Conservation (phyloP, 192 early-diverging fungal species). For the Entomortierella chlamydospora region DNA sequence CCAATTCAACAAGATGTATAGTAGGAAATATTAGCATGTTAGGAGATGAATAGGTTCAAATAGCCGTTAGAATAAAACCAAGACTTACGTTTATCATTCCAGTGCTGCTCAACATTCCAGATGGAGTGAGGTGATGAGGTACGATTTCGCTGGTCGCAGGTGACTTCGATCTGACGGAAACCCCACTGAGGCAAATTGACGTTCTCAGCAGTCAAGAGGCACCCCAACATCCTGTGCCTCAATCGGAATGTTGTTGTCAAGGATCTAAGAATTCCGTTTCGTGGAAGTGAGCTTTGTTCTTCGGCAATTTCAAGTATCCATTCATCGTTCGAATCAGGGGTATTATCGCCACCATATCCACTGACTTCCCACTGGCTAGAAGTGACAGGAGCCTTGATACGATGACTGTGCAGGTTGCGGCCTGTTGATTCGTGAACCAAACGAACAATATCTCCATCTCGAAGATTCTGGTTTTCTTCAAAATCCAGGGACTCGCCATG, state of each 20-base stretch:
- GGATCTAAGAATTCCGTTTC: constrained; percentile 67
- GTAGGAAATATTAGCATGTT: not conserved
- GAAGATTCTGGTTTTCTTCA: constrained; percentile 71
- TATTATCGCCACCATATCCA: constrained; percentile 82
- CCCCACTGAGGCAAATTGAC: constrained; percentile 95
- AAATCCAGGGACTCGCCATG: constrained; percentile 24
- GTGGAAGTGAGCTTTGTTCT: constrained; percentile 62
- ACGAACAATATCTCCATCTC: constrained; percentile 85
- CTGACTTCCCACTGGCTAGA: constrained; percentile 87
- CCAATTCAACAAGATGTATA: too few species aligned
- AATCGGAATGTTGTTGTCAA: constrained; percentile 87
- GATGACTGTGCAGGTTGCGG: constrained; percentile 90
- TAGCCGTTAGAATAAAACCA: not conserved
- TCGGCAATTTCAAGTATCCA: constrained; percentile 91
- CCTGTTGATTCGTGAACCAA: constrained; percentile 78
- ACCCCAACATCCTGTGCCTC: constrained; percentile 76
- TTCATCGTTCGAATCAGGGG: constrained; percentile 88
- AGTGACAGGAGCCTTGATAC: constrained; percentile 79
- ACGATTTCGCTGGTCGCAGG: constrained; percentile 80
- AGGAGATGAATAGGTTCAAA: not conserved
- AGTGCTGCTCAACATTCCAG: constrained; percentile 96
- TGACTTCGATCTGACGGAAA: constrained; percentile 92
- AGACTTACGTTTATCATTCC: constrained; percentile 74
- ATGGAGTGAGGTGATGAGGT: constrained; percentile 72
- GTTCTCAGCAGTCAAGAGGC: constrained; percentile 80